Base-by-base conservation (phyloP, 2,329 filamentous ascomycete genomes). In the Cordyceps militaris region DNA sequence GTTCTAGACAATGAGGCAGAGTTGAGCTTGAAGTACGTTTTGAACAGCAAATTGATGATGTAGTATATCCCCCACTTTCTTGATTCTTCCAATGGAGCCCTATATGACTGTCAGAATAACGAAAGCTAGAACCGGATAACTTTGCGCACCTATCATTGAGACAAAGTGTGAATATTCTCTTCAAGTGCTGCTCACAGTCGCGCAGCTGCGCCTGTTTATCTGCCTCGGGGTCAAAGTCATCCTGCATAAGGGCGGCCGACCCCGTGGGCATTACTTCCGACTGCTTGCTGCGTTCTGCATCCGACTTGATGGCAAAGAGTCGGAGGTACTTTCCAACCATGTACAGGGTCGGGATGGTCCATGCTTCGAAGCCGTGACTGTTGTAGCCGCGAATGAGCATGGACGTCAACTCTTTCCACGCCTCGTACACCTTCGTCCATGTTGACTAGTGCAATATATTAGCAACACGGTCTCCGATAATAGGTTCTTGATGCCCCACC, bases 11-110 rank as follows among this genome's bases (percentile, higher is more conserved):
- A 78, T n/a, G 85, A 86, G 58, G 95, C 87, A 34, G 88, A 89
- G 73, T 96, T 96, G 62, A 97, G 79, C 76, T 90, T 95, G 78
- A 99, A 99, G 72, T 97, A 97, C 1, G 92, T 97, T 74, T 97
- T 97, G 83, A 99, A 99, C 14, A 97, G 79, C 8, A 99, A 81
- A 69, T 96, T 97, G 67, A 92, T 91, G 63, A 93, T 87, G 71
- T 91, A 92, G 76, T 99, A 99, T 49, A 96, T 89, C 7, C 91
- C 95, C 94, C 94, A 99, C 82, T 97, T 99, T 56, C 94, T 85
- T 9, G 93, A 97, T 66, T 96, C 88, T 67, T 91, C 85, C 46
- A 97, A 77, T 14, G 88, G 85, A 60, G 89, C 88, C 72, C 90
- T 93, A 66, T 2, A 13, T 6, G 19, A 9, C 10, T 13, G 43